phyloP scores from a whole-genome alignment of 208 protist genomes.

The Trypanosoma lewisi region DNA sequence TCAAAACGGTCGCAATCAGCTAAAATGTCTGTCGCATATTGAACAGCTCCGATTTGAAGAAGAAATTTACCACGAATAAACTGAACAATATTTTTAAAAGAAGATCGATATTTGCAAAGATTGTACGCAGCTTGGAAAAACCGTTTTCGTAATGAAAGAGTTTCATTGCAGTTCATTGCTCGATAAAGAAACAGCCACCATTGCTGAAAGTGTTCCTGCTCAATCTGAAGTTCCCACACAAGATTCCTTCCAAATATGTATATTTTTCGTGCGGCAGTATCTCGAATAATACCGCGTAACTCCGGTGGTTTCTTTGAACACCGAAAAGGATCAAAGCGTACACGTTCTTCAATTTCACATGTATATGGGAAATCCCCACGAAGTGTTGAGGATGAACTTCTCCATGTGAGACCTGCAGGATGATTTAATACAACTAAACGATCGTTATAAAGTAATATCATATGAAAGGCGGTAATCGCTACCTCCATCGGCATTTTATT shows the following conservation, averaged over 20 bases:
- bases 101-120: slow-evolving; percentile 36
- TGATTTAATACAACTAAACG: slow-evolving; percentile 79
- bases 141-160: slow-evolving; percentile 37
- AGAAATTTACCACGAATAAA: slow-evolving; percentile 56
- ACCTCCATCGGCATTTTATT: slow-evolving; percentile 42
- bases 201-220: slow-evolving; percentile 65
- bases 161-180: slow-evolving; percentile 36
- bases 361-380: slow-evolving; percentile 29
- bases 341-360: slow-evolving; percentile 73
- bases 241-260: slow-evolving; percentile 53
- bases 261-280: slow-evolving; percentile 39
- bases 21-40: slow-evolving; percentile 33
- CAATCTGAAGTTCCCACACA: slow-evolving; percentile 61
- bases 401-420: slow-evolving; percentile 74
- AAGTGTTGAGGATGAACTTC: slow-evolving; percentile 22
- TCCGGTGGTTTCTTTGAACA: slow-evolving; percentile 15
- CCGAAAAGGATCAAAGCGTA: slow-evolving; percentile 73
- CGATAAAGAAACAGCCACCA: slow-evolving; percentile 77
- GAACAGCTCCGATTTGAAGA: slow-evolving; percentile 35
- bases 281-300: slow-evolving; percentile 44
- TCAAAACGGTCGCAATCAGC: slow-evolving; percentile 71
- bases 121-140: slow-evolving; percentile 60
- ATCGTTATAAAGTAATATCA: slow-evolving; percentile 85
- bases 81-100: slow-evolving; percentile 23
- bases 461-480: slow-evolving; percentile 92